Percentiles rank a stretch among this genome's conserved stretches.
These are phyloP conservation scores for Aspergillus saccharolyticus DNA, from an alignment of 495 filamentous ascomycete genomes.

Conservation along the genomic window DNA sequence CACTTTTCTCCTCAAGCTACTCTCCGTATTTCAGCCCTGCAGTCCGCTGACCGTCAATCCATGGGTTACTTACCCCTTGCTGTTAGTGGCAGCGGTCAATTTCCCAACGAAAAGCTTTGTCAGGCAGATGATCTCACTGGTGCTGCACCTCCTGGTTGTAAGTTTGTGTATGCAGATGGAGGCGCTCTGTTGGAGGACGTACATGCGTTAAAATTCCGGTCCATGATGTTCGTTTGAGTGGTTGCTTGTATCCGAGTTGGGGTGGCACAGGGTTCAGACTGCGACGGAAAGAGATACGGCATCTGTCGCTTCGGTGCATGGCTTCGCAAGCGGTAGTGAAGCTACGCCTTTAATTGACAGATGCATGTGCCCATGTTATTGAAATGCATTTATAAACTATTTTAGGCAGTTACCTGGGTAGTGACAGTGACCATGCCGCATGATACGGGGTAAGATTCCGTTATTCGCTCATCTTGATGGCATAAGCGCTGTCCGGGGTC, in stretches of 20 bases:
- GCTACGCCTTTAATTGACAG: neutral
- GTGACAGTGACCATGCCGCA: too few species aligned
- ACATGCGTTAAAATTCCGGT: neutral
- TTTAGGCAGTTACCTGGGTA: neutral
- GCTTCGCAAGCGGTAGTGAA: neutral
- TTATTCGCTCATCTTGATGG: too few species aligned
- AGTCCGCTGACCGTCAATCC: slow-evolving; percentile 54
- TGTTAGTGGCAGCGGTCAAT: slow-evolving; percentile 54
- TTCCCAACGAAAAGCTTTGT: slow-evolving; percentile 25
- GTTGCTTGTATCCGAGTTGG: neutral
- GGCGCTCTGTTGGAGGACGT: slow-evolving; percentile 33
- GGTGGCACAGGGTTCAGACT: neutral
- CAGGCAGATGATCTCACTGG: slow-evolving; percentile 22
- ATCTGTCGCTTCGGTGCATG: neutral
- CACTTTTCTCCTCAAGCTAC: slow-evolving; percentile 54
- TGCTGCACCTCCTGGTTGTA: slow-evolving; percentile 32
- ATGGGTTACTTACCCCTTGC: slow-evolving; percentile 56
- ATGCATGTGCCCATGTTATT: neutral
- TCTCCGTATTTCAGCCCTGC: slow-evolving; percentile 53
- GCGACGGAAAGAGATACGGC: neutral
- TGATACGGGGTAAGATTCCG: too few species aligned
- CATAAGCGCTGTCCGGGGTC: too few species aligned
- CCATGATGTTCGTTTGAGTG: neutral
- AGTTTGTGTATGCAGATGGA: slow-evolving; percentile 27
- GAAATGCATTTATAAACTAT: neutral